Evolutionary conservation across 331 rosid species (phyloP), one percentile per base, ranked within the genome.

Genomic region (Acacia pycnantha): DNA sequence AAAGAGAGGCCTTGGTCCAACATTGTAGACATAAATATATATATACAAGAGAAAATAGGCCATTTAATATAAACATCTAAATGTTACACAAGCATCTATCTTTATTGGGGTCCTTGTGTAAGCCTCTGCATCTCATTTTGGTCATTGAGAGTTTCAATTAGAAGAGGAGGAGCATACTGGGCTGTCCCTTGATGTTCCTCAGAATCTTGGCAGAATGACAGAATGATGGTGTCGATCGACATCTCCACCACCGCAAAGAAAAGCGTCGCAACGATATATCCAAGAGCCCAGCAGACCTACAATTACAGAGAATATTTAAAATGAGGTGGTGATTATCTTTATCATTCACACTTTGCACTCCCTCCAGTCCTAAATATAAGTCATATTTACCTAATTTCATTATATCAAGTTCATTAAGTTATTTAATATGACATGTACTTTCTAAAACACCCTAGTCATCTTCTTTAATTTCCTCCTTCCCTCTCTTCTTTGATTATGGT

Each of bases 121-220:
- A 96, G 97, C 88, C 99, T 94, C 81, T 96, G 97, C 97, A 82
- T 88, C 84, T 96, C 99, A 85, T 88, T 91, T 81, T 92, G 98
- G 84, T 94, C 93, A 51, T 81, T 82, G n/a, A 96, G 94, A 65
- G 99, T 92, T 86, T 96, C 93, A 27, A 94, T 88, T 76, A 96
- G 97, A 83, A 96, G 99, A 51, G 97, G 97, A 43, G 99, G 97
- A 44, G 99, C 99, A 85, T 93, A 94, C 69, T 92, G 98, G 21
- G 99, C 99, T 62, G 97, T 91, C 80, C 98, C 99, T 81, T 96
- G 95, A 88, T 96, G 98, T 85, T 96, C 98, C 85, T 96, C 99
- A 4, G 98, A 88, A 83, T 96, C 99, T 80, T 96, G 99, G 90
- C 99, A 96, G 91, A 69, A 96, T 26, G 98, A 96, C 59, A 96